Evolutionary conservation across 2,329 filamentous ascomycete genomes (phyloP).

Genomic region (Ceratocystis harringtonii): DNA sequence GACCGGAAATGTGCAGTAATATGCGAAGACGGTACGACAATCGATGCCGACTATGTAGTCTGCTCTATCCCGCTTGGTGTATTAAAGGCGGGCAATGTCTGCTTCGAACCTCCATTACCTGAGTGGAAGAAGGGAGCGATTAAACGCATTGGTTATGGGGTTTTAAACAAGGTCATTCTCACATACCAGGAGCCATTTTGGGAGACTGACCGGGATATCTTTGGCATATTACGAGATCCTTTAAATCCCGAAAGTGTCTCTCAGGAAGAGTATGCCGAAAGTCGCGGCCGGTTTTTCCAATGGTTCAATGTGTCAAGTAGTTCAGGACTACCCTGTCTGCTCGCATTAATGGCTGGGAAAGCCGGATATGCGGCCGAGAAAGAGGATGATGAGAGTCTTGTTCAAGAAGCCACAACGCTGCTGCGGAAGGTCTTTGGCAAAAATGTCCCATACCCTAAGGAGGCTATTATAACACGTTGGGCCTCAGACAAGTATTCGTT

Average conservation of each 20-base stretch:
- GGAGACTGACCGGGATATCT: constrained; percentile 81
- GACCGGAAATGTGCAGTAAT: constrained; percentile 42
- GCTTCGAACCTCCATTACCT: constrained; percentile 85
- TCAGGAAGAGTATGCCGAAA: constrained; percentile 42
- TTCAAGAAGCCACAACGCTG: constrained; percentile 66
- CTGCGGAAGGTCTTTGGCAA: constrained; percentile 60
- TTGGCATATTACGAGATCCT: constrained; percentile 73
- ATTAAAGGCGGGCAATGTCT: constrained; percentile 63
- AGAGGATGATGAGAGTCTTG: constrained; percentile 57
- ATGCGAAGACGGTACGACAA: constrained; percentile 59
- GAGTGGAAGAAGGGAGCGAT: constrained; percentile 73
- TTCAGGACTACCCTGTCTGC: constrained; percentile 70
- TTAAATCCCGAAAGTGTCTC: constrained; percentile 50
- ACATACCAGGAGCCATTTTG: constrained; percentile 85
- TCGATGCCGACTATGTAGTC: constrained; percentile 83
- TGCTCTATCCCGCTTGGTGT: constrained; percentile 83
- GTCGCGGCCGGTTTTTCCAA: constrained; percentile 85
- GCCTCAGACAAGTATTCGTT: constrained; percentile 78
- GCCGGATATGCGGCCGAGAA: constrained; percentile 78
- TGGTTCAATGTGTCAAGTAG: constrained; percentile 95
- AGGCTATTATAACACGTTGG: constrained; percentile 87
- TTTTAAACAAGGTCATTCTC: constrained; percentile 88
- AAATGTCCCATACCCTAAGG: constrained; percentile 59
- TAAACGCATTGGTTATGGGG: constrained; percentile 72
- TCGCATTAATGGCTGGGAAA: constrained; percentile 91